phyloP scores from a whole-genome alignment of 768 basidiomycete genomes.

The Russula ochroleuca region DNA sequence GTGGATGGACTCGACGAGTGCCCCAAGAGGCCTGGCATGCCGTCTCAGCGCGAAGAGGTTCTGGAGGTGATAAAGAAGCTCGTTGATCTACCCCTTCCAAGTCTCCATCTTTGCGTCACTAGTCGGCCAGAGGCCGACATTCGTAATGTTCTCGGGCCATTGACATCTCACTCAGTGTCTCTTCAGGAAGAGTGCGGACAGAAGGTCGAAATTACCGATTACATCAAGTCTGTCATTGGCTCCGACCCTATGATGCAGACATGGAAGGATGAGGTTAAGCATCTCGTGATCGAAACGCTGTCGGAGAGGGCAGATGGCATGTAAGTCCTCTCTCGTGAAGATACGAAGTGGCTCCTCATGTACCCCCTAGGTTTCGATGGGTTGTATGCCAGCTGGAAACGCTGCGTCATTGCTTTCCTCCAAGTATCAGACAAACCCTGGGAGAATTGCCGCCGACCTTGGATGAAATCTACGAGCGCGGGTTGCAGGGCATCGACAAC shows the following conservation, averaged over 20 bases:
- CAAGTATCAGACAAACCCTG: neutral
- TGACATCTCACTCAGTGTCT: neutral
- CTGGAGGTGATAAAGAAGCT: neutral
- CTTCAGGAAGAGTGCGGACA: neutral
- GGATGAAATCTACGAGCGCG: constrained; percentile 4
- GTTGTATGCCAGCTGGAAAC: constrained; percentile 7
- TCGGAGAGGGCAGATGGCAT: constrained; percentile 1
- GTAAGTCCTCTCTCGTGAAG: neutral
- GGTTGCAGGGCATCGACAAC: neutral
- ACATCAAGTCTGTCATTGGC: neutral
- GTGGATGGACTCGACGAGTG: neutral
- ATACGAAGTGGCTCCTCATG: neutral
- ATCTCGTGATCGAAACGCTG: neutral
- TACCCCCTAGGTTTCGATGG: constrained; percentile 2
- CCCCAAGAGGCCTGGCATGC: neutral
- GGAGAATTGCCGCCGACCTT: neutral
- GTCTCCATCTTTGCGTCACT: neutral
- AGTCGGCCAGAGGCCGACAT: neutral
- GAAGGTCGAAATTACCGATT: neutral
- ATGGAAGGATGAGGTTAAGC: neutral
- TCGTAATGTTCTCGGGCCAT: neutral
- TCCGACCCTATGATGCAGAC: neutral
- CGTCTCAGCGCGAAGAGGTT: neutral
- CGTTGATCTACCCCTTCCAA: neutral
- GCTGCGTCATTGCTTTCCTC: neutral